Base-by-base conservation (phyloP, 495 filamentous ascomycete genomes). In the Aspergillus indologenus region DNA sequence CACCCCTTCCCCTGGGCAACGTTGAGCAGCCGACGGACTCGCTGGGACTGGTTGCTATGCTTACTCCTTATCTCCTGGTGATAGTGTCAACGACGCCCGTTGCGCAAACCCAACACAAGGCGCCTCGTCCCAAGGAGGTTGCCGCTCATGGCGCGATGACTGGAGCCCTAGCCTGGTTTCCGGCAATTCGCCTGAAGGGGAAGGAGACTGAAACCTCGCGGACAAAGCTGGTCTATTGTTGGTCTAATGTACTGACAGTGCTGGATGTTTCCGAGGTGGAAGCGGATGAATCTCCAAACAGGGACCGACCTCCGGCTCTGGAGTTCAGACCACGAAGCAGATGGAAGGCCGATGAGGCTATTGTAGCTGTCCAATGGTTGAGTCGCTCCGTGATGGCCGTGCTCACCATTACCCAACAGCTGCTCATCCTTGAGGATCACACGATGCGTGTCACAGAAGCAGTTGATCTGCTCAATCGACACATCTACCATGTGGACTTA, bases 351-450 rank as follows among this genome's bases (percentile, higher is more conserved):
- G 90, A 97, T 45, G 94, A 99, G 76, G 87, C 93, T 17, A 97
- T 99, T 57, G 95, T 96, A 53, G 91, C 91, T 8, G 88, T 98
- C 15, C 94, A 99, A 64, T 99, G 94, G 95, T 77, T 98, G 26
- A 95, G 92, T 66, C 85, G 94, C 57, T 98, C 96, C 19, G 92
- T 99, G 0, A 74, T 98, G 57, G 90, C 89, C 1, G 85, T 96
- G 22, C 75, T 99, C 40, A 98, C 95, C 2, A 91, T 98, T 51
- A 96, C 92, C 8, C 95, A 98, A 66, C 83, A 92, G 45, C 75
- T 99, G 44, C 82, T 99, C 23, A 92, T 99, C 23, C 77, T 99
- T 2, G 94, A 99, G 71, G 94, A 98, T 68, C 83, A 82, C 53
- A 85, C 84, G 21, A 88, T 98, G 81, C 86, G 87, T 55, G 87